These are phyloP conservation scores for Arthrobotrys entomopaga DNA, from an alignment of 2,329 filamentous ascomycete genomes.

Conservation along the genomic window DNA sequence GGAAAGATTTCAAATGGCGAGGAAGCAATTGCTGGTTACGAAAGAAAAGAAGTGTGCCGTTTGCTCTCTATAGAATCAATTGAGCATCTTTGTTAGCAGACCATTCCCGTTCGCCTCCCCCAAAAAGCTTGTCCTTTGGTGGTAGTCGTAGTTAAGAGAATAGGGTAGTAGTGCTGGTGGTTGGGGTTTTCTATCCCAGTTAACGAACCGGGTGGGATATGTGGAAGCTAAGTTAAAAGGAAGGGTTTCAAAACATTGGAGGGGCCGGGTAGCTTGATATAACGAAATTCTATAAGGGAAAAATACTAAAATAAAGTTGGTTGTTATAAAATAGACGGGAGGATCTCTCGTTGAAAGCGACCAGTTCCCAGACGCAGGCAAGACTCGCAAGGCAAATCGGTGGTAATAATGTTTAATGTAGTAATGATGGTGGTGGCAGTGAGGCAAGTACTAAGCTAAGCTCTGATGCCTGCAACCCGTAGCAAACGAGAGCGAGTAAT, in stretches of 20 bases:
- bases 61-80: conserved; percentile 45
- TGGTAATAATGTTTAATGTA: too few relatives aligned
- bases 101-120: conserved; percentile 30
- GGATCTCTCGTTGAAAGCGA: conserved; percentile 36
- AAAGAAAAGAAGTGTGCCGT: conserved; percentile 26
- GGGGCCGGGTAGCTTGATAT: conserved; percentile 35
- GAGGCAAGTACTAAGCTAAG: conserved; percentile 7
- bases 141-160: neutral
- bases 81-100: conserved; percentile 47
- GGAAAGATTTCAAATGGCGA: conserved; percentile 25
- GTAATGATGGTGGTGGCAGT: too few relatives aligned
- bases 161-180: neutral
- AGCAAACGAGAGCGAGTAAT: conserved; percentile 21
- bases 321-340: conserved; percentile 25
- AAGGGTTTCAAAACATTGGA: conserved; percentile 16
- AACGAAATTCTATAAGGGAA: conserved; percentile 7
- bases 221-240: conserved; percentile 22
- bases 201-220: conserved; percentile 5
- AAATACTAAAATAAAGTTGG: conserved; percentile 1
- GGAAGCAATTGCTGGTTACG: conserved; percentile 24
- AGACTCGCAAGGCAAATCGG: conserved; percentile 18
- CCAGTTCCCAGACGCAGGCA: conserved; percentile 31
- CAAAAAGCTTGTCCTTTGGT: conserved; percentile 9
- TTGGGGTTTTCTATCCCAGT: conserved; percentile 19
- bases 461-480: conserved; percentile 35